Conservation (phyloP, 805 yeast species). For the Metschnikowia rubicola region DNA sequence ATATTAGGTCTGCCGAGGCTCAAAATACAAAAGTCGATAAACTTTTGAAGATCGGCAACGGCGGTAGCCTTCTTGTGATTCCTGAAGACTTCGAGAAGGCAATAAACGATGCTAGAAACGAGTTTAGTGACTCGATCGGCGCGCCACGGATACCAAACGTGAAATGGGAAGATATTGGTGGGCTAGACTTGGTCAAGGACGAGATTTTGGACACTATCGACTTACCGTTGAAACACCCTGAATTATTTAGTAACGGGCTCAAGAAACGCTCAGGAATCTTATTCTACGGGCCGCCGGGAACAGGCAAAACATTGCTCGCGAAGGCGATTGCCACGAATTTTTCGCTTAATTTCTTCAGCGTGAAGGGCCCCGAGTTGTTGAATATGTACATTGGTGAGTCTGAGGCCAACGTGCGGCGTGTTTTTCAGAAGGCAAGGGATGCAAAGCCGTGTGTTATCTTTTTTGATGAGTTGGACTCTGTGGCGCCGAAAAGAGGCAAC, state of each 20-base stretch:
- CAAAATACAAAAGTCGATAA: constrained; percentile 20
- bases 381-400: constrained; percentile 99
- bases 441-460: constrained; percentile 97
- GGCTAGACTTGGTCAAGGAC: constrained; percentile 82
- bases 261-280: constrained; percentile 92
- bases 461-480: constrained; percentile 96
- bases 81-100: constrained; percentile 67
- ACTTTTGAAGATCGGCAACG: constrained; percentile 45
- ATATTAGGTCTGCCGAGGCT: constrained; percentile 31
- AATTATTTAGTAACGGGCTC: constrained; percentile 79
- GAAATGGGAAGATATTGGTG: constrained; percentile 97
- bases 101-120: constrained; percentile 76
- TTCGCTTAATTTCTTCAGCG: constrained; percentile 90
- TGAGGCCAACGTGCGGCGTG: constrained; percentile 93
- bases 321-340: constrained; percentile 97
- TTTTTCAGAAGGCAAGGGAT: constrained; percentile 91
- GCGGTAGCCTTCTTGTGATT: constrained; percentile 50
- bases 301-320: constrained; percentile 93
- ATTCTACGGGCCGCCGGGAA: constrained; percentile 98
- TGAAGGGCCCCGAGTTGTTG: constrained; percentile 93
- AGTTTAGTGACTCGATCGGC: constrained; percentile 90
- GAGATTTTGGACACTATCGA: constrained; percentile 95
- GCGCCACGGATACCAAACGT: constrained; percentile 96
- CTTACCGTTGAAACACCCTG: constrained; percentile 92
- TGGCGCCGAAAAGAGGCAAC: constrained; percentile 97